These are phyloP conservation scores for Herpetomonas muscarum DNA, from an alignment of 208 protist species.

Conservation along the genomic window DNA sequence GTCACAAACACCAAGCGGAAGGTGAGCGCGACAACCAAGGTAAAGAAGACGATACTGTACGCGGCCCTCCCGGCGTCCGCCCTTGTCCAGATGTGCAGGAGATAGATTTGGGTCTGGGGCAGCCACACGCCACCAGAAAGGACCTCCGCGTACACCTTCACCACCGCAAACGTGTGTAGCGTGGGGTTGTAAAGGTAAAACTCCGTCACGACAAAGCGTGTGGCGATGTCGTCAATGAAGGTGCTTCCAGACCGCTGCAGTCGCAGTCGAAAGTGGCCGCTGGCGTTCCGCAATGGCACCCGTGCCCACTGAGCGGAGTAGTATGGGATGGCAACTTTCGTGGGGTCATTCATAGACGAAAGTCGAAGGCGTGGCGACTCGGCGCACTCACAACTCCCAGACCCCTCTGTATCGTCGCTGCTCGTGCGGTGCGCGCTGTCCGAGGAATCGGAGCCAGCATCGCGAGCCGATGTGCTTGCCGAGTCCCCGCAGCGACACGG, in stretches of 20 bases:
- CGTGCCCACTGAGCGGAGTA: background rate
- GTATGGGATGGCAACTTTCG: constrained; percentile 1
- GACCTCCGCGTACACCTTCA: constrained; percentile 46
- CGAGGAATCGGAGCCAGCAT: background rate
- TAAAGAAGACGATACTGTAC: constrained; percentile 25
- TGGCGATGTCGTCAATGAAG: constrained; percentile 44
- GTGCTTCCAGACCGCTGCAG: constrained; percentile 15
- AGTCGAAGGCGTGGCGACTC: background rate
- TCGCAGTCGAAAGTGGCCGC: constrained; percentile 9
- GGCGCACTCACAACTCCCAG: no score
- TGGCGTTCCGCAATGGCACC: background rate
- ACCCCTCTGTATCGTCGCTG: background rate
- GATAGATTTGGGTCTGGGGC: constrained; percentile 7
- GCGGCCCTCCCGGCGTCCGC: constrained; percentile 14
- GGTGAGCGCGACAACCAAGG: constrained; percentile 7
- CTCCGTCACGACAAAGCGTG: constrained; percentile 42
- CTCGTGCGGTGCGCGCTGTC: background rate
- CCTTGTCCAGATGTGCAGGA: constrained; percentile 28
- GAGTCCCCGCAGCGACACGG: background rate
- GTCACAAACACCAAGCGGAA: background rate
- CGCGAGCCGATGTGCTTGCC: no score
- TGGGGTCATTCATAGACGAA: constrained; percentile 1
- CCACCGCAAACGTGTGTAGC: constrained; percentile 23
- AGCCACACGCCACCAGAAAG: constrained; percentile 25
- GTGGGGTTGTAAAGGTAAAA: constrained; percentile 40